Percentiles rank a stretch among this genome's conserved stretches.
These are phyloP conservation scores for Lichenothelia convexa DNA, from an alignment of 495 filamentous ascomycete genomes.

Conservation along the genomic window DNA sequence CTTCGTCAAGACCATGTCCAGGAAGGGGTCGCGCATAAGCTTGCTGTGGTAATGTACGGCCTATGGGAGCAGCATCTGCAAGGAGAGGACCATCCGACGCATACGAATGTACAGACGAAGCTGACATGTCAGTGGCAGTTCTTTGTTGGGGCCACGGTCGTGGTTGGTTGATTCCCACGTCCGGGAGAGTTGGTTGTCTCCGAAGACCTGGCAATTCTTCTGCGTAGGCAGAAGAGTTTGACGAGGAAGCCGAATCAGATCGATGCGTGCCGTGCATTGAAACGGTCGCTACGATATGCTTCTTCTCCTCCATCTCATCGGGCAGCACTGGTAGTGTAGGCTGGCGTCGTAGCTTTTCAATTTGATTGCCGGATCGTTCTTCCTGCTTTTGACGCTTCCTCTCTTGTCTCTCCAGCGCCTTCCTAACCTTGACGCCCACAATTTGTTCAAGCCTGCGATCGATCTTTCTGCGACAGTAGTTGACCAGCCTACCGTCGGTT, in stretches of 20 bases:
- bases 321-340: slow-evolving; percentile 51
- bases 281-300: not conserved
- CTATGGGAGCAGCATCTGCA: not conserved
- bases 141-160: not conserved
- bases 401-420: slow-evolving; percentile 62
- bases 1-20: too few species aligned
- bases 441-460: slow-evolving; percentile 65
- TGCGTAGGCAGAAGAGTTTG: not conserved
- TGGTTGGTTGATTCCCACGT: not conserved
- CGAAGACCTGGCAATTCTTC: not conserved
- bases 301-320: not conserved
- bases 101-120: not conserved
- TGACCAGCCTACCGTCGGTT: slow-evolving; percentile 55
- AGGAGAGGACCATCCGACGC: not conserved
- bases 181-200: not conserved
- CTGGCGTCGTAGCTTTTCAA: slow-evolving; percentile 31
- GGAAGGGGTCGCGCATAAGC: too few species aligned
- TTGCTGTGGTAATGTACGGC: too few species aligned
- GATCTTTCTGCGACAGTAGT: slow-evolving; percentile 80
- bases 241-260: too few species aligned
- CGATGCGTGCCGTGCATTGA: too few species aligned
- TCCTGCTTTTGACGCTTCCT: slow-evolving; percentile 37
- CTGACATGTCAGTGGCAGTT: not conserved
- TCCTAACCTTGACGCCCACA: slow-evolving; percentile 64
- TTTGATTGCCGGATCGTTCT: slow-evolving; percentile 33